Percentiles rank a stretch among this genome's conserved stretches.
Conservation (phyloP, 257 asterid species). For the Linderniella brevidens region DNA sequence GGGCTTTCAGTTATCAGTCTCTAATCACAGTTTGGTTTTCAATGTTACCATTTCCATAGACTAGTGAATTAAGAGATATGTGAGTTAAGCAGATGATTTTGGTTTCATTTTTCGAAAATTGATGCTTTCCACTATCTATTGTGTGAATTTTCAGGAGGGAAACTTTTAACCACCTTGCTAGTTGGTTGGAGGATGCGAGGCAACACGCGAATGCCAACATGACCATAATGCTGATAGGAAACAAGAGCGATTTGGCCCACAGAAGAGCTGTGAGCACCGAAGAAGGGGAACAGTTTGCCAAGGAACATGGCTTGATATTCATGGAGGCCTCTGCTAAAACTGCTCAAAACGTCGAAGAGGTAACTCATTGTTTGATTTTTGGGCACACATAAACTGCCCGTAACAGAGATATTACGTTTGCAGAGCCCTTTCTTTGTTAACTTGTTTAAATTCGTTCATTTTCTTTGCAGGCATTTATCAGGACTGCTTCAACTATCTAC, state of each 20-base stretch:
- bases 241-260: conserved; percentile 49
- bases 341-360: conserved; percentile 59
- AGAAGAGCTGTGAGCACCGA: conserved; percentile 55
- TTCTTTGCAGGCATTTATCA: conserved; percentile 62
- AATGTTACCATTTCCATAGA: too few relatives aligned
- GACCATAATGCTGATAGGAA: conserved; percentile 44
- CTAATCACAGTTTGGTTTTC: too few relatives aligned
- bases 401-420: background rate
- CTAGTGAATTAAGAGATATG: too few relatives aligned
- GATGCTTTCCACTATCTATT: too few relatives aligned
- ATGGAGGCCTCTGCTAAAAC: conserved; percentile 68
- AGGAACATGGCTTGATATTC: conserved; percentile 44
- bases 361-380: conserved; percentile 10
- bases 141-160: conserved; percentile 33
- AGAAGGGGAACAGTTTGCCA: conserved; percentile 57
- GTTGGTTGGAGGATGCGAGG: conserved; percentile 59
- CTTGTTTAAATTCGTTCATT: conserved; percentile 4
- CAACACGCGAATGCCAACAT: conserved; percentile 53
- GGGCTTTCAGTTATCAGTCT: too few relatives aligned
- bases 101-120: too few relatives aligned
- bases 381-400: background rate
- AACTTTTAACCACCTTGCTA: conserved; percentile 48
- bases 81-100: too few relatives aligned
- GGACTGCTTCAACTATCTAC: conserved; percentile 73
- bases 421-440: too few relatives aligned